Evolutionary conservation across 2,329 filamentous ascomycete species (phyloP).

Genomic region (Microdochium trichocladiopsis): DNA sequence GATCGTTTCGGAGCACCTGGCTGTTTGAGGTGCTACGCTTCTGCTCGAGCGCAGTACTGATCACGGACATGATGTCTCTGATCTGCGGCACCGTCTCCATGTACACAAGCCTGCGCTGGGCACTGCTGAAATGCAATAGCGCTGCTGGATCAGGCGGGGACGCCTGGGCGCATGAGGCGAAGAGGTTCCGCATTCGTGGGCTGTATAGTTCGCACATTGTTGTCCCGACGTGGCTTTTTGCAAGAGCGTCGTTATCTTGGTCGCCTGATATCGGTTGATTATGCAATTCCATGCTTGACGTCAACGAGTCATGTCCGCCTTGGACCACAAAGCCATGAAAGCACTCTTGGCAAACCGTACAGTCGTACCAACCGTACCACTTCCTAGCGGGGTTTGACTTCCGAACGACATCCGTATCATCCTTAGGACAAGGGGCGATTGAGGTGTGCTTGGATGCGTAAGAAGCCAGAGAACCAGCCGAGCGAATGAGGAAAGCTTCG

Average conservation of each 20-base stretch:
- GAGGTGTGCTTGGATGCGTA: conserved; percentile 20
- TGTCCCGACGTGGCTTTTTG: neutral
- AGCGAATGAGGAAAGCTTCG: conserved; percentile 19
- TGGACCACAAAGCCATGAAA: conserved; percentile 12
- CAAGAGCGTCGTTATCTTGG: neutral
- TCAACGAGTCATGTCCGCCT: conserved; percentile 14
- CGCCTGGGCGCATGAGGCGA: conserved; percentile 18
- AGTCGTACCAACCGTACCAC: conserved; percentile 29
- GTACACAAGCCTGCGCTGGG: conserved; percentile 21
- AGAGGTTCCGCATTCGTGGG: conserved; percentile 25
- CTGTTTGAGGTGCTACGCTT: conserved; percentile 5
- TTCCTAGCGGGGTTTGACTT: neutral
- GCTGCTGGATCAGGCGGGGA: conserved; percentile 10
- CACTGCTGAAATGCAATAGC: conserved; percentile 15
- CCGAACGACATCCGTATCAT: conserved; percentile 7
- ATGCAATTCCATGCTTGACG: conserved; percentile 19
- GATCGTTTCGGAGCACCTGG: neutral
- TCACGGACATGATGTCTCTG: conserved; percentile 16
- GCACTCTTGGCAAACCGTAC: conserved; percentile 27
- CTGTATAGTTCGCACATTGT: conserved; percentile 30
- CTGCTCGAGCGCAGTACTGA: conserved; percentile 14
- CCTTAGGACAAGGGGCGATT: conserved; percentile 18
- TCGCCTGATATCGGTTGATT: conserved; percentile 8
- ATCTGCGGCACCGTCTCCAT: conserved; percentile 20
- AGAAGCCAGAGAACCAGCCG: conserved; percentile 14